These are phyloP conservation scores for Starmerella floricola DNA, from an alignment of 805 yeast species.

Conservation along the genomic window DNA sequence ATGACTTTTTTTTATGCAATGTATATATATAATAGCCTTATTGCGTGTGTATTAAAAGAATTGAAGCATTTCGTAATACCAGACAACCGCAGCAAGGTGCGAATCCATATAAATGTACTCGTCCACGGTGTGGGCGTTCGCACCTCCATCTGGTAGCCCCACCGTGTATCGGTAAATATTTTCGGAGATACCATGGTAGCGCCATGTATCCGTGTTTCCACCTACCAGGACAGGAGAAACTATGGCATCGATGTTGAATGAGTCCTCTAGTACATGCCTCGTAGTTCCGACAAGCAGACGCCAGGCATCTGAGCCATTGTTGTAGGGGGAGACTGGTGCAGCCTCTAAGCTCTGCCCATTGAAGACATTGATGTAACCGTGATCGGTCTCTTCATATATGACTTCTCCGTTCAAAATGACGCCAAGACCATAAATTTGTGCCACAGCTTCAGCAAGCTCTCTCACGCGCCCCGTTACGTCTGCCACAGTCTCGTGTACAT, in stretches of 20 bases:
- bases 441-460: slow-evolving; percentile 31
- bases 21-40: too few species aligned
- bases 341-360: slow-evolving; percentile 33
- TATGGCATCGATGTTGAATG: slow-evolving; percentile 31
- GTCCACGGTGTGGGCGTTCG: slow-evolving; percentile 44
- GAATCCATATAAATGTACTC: slow-evolving; percentile 44
- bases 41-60: not conserved
- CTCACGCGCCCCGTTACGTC: slow-evolving; percentile 32
- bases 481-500: slow-evolving; percentile 42
- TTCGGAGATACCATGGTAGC: slow-evolving; percentile 48
- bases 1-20: not conserved
- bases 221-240: slow-evolving; percentile 49
- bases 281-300: slow-evolving; percentile 47
- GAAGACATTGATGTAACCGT: slow-evolving; percentile 28
- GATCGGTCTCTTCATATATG: slow-evolving; percentile 28
- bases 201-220: slow-evolving; percentile 61
- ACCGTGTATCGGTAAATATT: slow-evolving; percentile 44
- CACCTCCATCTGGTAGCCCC: slow-evolving; percentile 15
- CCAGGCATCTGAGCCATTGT: slow-evolving; percentile 35
- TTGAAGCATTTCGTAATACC: slow-evolving; percentile 26
- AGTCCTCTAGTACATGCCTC: slow-evolving; percentile 44
- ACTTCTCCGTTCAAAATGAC: slow-evolving; percentile 26
- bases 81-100: slow-evolving; percentile 36
- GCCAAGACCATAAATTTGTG: slow-evolving; percentile 38
- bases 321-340: slow-evolving; percentile 42